Conservation (phyloP, 139 green algal genomes). For the Chlorella sp. region DNA sequence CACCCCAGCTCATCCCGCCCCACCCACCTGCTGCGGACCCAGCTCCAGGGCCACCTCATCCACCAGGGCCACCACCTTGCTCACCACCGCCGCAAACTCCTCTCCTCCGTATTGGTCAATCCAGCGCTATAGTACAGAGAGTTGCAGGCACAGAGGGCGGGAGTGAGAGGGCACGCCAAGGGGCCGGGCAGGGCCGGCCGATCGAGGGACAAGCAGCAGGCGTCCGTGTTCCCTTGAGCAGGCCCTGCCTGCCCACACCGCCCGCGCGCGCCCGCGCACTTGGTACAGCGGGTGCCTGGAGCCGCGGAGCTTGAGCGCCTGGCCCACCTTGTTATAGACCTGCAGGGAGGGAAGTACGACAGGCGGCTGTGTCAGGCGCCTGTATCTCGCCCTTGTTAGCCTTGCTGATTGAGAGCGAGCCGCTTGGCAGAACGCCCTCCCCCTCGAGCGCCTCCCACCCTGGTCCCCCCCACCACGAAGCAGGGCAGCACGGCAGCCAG, state of each 20-base stretch:
- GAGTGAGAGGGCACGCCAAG: background rate
- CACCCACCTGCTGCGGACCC: slow-evolving; percentile 1
- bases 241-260: background rate
- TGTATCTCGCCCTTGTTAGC: background rate
- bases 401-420: background rate
- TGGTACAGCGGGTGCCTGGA: background rate
- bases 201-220: background rate
- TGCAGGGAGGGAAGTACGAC: no score
- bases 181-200: no score
- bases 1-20: no score
- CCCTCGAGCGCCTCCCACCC: background rate
- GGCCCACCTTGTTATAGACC: no score
- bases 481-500: slow-evolving; percentile 29
- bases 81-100: slow-evolving; percentile 26
- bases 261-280: background rate
- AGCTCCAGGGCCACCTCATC: slow-evolving; percentile 28
- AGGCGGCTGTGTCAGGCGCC: background rate
- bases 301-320: background rate
- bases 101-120: slow-evolving; percentile 28
- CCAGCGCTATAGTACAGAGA: slow-evolving; percentile 19
- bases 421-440: background rate
- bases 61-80: slow-evolving; percentile 21
- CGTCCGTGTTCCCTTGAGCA: background rate
- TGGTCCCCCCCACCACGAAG: slow-evolving; percentile 15
- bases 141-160: background rate